These are phyloP conservation scores for Epithele typhae DNA, from an alignment of 768 basidiomycete genomes.

Conservation along the genomic window DNA sequence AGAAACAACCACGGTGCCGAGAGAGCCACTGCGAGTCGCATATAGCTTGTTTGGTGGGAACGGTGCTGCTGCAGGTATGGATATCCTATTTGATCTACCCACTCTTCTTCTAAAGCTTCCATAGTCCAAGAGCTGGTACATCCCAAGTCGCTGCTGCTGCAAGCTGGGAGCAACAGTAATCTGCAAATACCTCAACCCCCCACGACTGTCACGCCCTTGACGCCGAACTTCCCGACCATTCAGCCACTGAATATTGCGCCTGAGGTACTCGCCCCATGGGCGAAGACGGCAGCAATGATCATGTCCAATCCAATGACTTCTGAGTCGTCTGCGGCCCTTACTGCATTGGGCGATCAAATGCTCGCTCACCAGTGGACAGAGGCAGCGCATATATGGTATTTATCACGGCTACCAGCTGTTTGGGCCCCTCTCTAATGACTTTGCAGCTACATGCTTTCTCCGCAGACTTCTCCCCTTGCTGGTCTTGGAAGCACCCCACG, in stretches of 20 bases:
- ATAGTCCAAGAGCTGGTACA: constrained; percentile 75
- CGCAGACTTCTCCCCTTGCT: constrained; percentile 70
- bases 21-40: constrained; percentile 73
- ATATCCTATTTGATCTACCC: neutral
- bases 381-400: constrained; percentile 91
- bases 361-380: constrained; percentile 65
- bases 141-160: constrained; percentile 43
- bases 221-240: constrained; percentile 50
- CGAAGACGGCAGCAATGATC: constrained; percentile 82
- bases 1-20: constrained; percentile 36
- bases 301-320: constrained; percentile 62
- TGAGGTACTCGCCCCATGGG: constrained; percentile 73
- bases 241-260: constrained; percentile 48
- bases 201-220: constrained; percentile 47
- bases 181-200: constrained; percentile 35
- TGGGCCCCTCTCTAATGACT: neutral
- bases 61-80: constrained; percentile 69
- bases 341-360: constrained; percentile 84
- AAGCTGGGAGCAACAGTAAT: constrained; percentile 19
- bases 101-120: constrained; percentile 6
- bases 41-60: constrained; percentile 86
- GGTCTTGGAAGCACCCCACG: constrained; percentile 67
- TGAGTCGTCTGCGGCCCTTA: constrained; percentile 72
- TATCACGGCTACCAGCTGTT: constrained; percentile 4
- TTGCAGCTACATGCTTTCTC: constrained; percentile 83